Evolutionary conservation across 257 asterid genomes (phyloP), one percentile per base, ranked within the genome.

Genomic region (Penstemon davidsonii): DNA sequence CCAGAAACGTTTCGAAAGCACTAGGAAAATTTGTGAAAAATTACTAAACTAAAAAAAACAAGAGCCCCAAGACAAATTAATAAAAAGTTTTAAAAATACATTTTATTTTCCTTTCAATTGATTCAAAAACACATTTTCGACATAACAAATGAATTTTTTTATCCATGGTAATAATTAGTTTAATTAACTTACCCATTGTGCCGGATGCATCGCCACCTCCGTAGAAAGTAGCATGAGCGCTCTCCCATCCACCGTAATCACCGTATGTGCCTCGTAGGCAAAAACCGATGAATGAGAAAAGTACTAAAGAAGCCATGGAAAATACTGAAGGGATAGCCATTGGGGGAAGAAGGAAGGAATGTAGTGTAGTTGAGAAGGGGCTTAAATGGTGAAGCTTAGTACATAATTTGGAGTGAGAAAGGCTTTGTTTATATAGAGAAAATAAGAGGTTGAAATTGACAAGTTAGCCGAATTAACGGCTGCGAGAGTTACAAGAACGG

Each of bases 121-220:
- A 25, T 0, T 25, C 33, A 25, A 25, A 25, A 2, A 25, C 0
- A 25, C 33, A 25, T 25, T 25, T 25, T 25, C 33, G 2, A 25
- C 33, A 25, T 1, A 2, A 25, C 33, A 25, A 25, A 25, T 25
- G 33, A 25, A 25, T 1, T 1, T 25, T 1, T 25, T 25, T 1
- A 1, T 25, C 1, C 33, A 25, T 25, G 33, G 33, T 25, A 25
- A 25, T 25, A 25, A 15, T 15, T 15, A 25, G 33, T 53, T 54
- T 37, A 4, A 5, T 13, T 0, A 38, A 67, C 82, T 44, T 68
- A 88, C 96, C 96, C 96, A 86, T 88, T 8, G 96, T 88, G 76
- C 96, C 96, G 0, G 96, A 79, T 0, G 96, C 96, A 55, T 88
- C 96, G 1, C 89, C 85, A 2, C 96, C 96, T 2, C 96, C 96